Base-by-base conservation (phyloP, 2,329 filamentous ascomycete species). In the Penicillium frequentans region DNA sequence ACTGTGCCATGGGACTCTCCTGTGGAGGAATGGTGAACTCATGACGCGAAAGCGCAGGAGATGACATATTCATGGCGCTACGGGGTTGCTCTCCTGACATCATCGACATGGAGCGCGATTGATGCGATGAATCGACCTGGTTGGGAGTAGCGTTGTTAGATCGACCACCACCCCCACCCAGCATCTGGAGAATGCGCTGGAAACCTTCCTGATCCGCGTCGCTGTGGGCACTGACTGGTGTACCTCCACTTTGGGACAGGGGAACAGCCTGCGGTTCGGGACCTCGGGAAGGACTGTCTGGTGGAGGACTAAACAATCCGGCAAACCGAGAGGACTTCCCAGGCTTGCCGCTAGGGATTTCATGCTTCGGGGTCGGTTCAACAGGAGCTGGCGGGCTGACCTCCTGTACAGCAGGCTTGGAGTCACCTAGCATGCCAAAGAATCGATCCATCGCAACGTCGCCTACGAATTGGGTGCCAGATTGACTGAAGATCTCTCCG, bases 181-280 rank as follows among this genome's bases (percentile, higher is more conserved):
- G 84, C 82, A 96, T 96, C 64, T 90, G 85, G 35, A 96, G 79
- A 46, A 97, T 84, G 45, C 87, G 85, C 63, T 91, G 86, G 74
- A 97, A 96, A 1, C 91, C 93, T 72, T 92, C 89, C 73, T 91
- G 91, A 68, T 96, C 93, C 52, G 86, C 84, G 60, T 87, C 86
- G 6, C 39, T 42, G 39, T 72, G 71, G 5, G 74, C 68, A 27
- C 73, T 73, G 43, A 80, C 75, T 11, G 80, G 77, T 21, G 63
- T 64, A 42, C 59, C 60, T 52, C 63, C 51, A 51, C 13, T n/a
- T 8, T 49, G 47, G 21, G 47, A 3, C 31, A 8, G n/a, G 16
- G 47, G 31, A 9, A 35, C 19, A 35, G 31, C 55, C 29, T 66
- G 66, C 23, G 64, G 63, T 24, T 72, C 73, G 2, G 67, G 58